Evolutionary conservation across 495 filamentous ascomycete genomes (phyloP).

Genomic region (Lasiosphaeriaceae sp.): DNA sequence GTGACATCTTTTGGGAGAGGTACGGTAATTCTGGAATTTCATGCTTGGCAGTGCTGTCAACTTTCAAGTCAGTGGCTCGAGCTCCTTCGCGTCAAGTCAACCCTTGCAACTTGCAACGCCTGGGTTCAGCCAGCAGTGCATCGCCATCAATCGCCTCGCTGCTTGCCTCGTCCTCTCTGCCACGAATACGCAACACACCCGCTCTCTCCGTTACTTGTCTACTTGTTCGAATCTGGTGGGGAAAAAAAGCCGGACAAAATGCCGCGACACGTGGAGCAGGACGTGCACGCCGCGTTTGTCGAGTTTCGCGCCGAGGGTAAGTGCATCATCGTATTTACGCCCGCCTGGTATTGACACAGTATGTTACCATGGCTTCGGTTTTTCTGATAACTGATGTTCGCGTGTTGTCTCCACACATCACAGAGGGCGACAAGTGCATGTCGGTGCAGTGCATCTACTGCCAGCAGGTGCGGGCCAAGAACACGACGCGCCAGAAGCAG

Average conservation of each 20-base stretch:
- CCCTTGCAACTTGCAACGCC: no score
- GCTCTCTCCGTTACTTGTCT: no score
- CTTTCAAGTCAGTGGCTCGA: no score
- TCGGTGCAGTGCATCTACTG: slow-evolving; percentile 28
- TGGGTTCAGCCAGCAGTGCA: no score
- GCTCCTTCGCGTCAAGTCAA: no score
- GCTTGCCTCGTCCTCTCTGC: no score
- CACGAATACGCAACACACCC: no score
- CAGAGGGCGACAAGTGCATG: slow-evolving; percentile 19
- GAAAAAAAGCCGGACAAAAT: slow-evolving; percentile 5
- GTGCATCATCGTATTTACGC: slow-evolving; percentile 1
- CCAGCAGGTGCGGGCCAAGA: slow-evolving; percentile 24
- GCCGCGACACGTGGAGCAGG: slow-evolving; percentile 21
- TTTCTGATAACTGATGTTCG: slow-evolving; percentile 2
- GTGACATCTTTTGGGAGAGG: no score
- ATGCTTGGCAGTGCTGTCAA: no score
- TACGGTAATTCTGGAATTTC: no score
- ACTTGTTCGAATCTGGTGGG: no score
- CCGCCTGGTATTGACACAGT: slow-evolving; percentile 2
- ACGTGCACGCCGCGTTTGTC: slow-evolving; percentile 25
- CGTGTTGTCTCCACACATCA: neutral
- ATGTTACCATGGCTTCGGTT: neutral
- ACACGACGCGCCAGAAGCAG: slow-evolving; percentile 31
- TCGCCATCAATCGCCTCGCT: no score
- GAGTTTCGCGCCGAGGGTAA: slow-evolving; percentile 25